Evolutionary conservation across 495 filamentous ascomycete species (phyloP).

Genomic region (Pseudomonodictys pantanalensis): DNA sequence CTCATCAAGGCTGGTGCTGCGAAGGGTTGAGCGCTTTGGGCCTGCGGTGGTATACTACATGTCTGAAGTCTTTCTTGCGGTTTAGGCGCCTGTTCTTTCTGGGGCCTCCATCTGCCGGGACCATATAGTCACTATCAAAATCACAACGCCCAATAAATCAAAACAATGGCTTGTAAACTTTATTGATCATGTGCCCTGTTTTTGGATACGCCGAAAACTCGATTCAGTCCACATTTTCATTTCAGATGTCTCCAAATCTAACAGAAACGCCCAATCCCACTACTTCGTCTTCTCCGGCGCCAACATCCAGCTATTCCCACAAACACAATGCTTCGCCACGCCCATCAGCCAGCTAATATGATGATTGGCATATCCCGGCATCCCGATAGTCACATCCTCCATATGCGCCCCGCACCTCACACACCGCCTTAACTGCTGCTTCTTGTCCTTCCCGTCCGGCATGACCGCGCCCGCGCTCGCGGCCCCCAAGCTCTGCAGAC

Average conservation of each 20-base stretch:
- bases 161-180: no score
- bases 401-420: constrained; percentile 60
- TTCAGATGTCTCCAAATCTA: neutral
- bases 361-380: constrained; percentile 18
- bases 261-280: neutral
- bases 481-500: neutral
- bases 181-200: no score
- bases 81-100: no score
- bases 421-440: constrained; percentile 48
- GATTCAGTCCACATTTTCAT: neutral
- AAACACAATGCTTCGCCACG: constrained; percentile 35
- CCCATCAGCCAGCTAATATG: constrained; percentile 30
- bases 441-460: constrained; percentile 6
- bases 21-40: constrained; percentile 58
- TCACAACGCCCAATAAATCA: no score
- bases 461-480: constrained; percentile 27
- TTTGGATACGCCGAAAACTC: no score
- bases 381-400: constrained; percentile 53
- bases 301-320: constrained; percentile 32
- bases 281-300: constrained; percentile 20
- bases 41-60: no score
- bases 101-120: no score
- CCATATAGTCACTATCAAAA: no score
- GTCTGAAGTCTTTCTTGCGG: no score
- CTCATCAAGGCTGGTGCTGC: constrained; percentile 96